Conservation (phyloP, 768 basidiomycete species). For the Sutorius australiensis region DNA sequence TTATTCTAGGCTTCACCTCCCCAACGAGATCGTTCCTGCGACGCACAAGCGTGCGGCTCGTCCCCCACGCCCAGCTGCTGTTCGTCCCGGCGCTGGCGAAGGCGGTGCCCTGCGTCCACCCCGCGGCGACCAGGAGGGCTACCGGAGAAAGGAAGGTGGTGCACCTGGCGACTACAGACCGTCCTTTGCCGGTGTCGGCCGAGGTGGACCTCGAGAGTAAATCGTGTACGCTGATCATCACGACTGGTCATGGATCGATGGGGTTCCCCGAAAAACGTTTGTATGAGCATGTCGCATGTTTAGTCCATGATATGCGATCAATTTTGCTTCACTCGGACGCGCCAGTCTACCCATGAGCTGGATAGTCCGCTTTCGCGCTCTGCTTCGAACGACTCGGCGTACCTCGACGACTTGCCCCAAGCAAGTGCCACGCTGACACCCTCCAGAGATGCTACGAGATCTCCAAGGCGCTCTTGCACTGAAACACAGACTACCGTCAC, state of each 20-base stretch:
- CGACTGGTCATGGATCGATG: background rate
- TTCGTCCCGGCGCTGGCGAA: slow-evolving; percentile 65
- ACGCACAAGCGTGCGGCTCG: slow-evolving; percentile 98
- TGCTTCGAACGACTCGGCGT: slow-evolving; percentile 28
- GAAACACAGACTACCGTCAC: background rate
- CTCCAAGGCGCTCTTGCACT: background rate
- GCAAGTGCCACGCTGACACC: background rate
- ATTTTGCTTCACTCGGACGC: background rate
- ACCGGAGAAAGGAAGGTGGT: slow-evolving; percentile 82
- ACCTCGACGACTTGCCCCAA: slow-evolving; percentile 49
- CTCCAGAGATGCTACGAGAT: background rate
- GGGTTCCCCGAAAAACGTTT: slow-evolving; percentile 14
- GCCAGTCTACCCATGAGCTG: background rate
- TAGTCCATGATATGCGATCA: slow-evolving; percentile 25
- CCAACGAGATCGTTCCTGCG: slow-evolving; percentile 90
- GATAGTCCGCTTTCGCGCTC: slow-evolving; percentile 1
- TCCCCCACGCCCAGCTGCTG: slow-evolving; percentile 74
- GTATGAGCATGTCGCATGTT: slow-evolving; percentile 30
- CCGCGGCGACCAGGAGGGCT: slow-evolving; percentile 86
- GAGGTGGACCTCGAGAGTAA: slow-evolving; percentile 77
- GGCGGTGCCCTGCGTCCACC: slow-evolving; percentile 85
- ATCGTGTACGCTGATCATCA: background rate
- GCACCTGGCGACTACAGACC: slow-evolving; percentile 89
- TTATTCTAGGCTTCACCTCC: slow-evolving; percentile 78
- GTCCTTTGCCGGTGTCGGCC: slow-evolving; percentile 83